These are phyloP conservation scores for Clonostachys rosea DNA, from an alignment of 2,329 filamentous ascomycete species.

Conservation along the genomic window DNA sequence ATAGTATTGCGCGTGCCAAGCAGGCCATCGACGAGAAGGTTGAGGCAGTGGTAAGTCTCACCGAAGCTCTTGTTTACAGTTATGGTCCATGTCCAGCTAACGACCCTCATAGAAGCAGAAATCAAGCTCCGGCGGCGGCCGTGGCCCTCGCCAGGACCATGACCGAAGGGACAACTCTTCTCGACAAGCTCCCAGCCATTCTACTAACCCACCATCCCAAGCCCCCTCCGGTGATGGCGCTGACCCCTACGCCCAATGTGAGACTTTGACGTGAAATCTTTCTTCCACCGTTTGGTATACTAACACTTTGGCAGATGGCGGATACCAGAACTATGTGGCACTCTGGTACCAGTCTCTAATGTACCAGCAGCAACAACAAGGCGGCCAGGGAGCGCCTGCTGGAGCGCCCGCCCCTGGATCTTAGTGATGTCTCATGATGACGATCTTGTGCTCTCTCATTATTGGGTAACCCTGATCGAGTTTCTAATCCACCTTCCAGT, in stretches of 20 bases:
- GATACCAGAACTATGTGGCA: slow-evolving; percentile 75
- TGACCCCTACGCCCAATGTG: slow-evolving; percentile 74
- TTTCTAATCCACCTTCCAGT: slow-evolving; percentile 11
- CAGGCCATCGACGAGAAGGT: slow-evolving; percentile 87
- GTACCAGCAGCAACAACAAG: slow-evolving; percentile 34
- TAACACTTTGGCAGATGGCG: slow-evolving; percentile 55
- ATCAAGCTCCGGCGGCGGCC: slow-evolving; percentile 41
- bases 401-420: slow-evolving; percentile 27
- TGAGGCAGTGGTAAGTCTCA: slow-evolving; percentile 70
- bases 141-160: slow-evolving; percentile 43
- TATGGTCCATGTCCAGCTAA: slow-evolving; percentile 11
- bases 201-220: slow-evolving; percentile 36
- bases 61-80: not conserved
- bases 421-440: slow-evolving; percentile 22
- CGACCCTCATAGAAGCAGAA: slow-evolving; percentile 43
- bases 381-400: slow-evolving; percentile 25
- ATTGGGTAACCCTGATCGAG: slow-evolving; percentile 25
- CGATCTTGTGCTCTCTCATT: slow-evolving; percentile 10
- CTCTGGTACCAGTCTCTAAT: slow-evolving; percentile 73
- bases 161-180: slow-evolving; percentile 47
- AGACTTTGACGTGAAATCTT: slow-evolving; percentile 20
- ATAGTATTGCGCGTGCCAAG: slow-evolving; percentile 78
- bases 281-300: not conserved
- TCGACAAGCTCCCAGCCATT: slow-evolving; percentile 32
- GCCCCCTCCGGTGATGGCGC: slow-evolving; percentile 43